Evolutionary conservation across 2,329 filamentous ascomycete species (phyloP), one percentile per base, ranked within the genome.

Genomic region (Lecanicillium sp.): DNA sequence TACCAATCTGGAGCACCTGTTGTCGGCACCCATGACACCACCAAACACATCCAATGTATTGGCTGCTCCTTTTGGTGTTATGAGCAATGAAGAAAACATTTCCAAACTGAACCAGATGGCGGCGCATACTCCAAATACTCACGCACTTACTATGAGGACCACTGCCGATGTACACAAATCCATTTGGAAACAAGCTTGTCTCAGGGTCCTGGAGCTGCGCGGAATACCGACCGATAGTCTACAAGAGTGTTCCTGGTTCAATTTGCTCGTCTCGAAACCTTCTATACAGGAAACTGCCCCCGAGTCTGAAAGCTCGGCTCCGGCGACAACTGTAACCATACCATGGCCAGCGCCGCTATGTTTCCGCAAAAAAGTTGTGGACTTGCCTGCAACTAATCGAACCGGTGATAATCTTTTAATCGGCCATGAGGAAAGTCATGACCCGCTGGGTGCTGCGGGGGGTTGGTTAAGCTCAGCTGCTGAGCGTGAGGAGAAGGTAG

Each of bases 301-400:
- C 17, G 65, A 75, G 39, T 54, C 59, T 5, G 71, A 64, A 43
- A 53, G 59, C 30, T 58, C 60, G 4, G 59, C 64, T 3, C 45
- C 51, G n/a, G 56, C 51, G 9, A 45, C 59, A 3, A 53, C 58
- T 3, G 55, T 64, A 4, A 64, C 60, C 6, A 63, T 76, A 17
- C 64, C 69, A 9, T 78, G 74, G 74, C 75, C 74, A 29, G 63
- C 69, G 3, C 59, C 59, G 14, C 62, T 76, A 2, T 75, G 72
- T 46, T 73, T 74, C 41, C 67, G 69, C 37, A 71, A 69, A 44
- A 63, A 62, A 36, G 54, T 62, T 14, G 54, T 67, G n/a, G 60
- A 62, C 9, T 52, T 65, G 17, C 55, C 54, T n/a, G 57, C 62
- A 6, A 63, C 52, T 27, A 58, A 58, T 25, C 54, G 63, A 6